A percentile compares a stretch with the other conserved stretches of the same genome.
Evolutionary conservation across 2,329 filamentous ascomycete species (phyloP).

Genomic region (Venturia effusa): DNA sequence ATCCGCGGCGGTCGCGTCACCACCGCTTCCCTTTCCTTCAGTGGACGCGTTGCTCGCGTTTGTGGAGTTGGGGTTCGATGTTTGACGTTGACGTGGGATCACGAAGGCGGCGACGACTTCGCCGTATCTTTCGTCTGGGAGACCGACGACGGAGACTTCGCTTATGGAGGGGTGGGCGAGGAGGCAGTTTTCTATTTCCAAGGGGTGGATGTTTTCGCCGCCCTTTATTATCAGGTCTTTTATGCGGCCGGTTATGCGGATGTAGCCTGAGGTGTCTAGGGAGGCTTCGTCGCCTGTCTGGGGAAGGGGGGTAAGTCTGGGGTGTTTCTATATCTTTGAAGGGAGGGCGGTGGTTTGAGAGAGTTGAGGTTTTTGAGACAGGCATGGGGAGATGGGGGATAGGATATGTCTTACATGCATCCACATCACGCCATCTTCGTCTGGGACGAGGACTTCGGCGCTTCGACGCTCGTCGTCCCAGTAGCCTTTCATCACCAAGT

Average conservation of each 20-base stretch:
- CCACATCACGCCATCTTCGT: conserved; percentile 55
- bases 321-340: too few relatives aligned
- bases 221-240: conserved; percentile 94
- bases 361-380: neutral
- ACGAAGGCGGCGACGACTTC: conserved; percentile 83
- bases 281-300: conserved; percentile 81
- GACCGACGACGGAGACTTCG: conserved; percentile 73
- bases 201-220: conserved; percentile 90
- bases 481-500: conserved; percentile 85
- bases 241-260: conserved; percentile 80
- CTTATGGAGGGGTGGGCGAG: conserved; percentile 59
- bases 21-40: too few relatives aligned
- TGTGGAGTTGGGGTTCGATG: neutral
- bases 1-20: too few relatives aligned
- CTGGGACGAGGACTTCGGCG: conserved; percentile 52
- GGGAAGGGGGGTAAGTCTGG: too few relatives aligned
- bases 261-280: conserved; percentile 75
- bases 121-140: conserved; percentile 73
- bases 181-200: conserved; percentile 85
- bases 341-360: neutral
- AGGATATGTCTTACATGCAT: conserved; percentile 47
- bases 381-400: neutral
- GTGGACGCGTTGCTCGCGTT: conserved; percentile 28
- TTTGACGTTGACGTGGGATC: conserved; percentile 36
- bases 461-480: conserved; percentile 66